Conservation (phyloP, 257 asterid genomes). For the Nemophila menziesii region DNA sequence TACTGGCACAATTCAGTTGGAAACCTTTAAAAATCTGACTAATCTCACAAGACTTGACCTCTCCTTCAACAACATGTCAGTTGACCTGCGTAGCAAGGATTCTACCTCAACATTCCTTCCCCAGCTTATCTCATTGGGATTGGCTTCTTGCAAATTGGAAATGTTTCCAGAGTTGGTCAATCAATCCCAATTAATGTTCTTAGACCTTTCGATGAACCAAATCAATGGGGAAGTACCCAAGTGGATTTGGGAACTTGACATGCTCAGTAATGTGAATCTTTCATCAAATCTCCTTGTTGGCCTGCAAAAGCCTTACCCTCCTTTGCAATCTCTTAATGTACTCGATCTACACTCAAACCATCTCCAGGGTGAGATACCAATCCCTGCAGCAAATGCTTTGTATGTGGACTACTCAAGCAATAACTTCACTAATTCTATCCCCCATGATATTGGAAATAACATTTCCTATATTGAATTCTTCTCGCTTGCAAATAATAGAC, state of each 20-base stretch:
- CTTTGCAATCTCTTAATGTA: slow-evolving; percentile 9
- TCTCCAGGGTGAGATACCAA: slow-evolving; percentile 23
- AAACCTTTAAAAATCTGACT: neutral
- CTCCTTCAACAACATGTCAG: slow-evolving; percentile 8
- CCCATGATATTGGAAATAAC: slow-evolving; percentile 13
- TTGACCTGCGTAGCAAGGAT: too few relatives aligned
- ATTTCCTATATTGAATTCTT: slow-evolving; percentile 9
- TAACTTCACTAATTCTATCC: slow-evolving; percentile 19
- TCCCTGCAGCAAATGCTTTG: slow-evolving; percentile 12
- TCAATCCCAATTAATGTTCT: slow-evolving; percentile 18
- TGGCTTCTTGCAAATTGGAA: slow-evolving; percentile 37
- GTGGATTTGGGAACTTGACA: slow-evolving; percentile 27
- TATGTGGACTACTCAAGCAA: slow-evolving; percentile 39
- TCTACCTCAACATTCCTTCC: slow-evolving; percentile 3
- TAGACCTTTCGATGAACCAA: slow-evolving; percentile 38
- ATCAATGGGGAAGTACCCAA: slow-evolving; percentile 37
- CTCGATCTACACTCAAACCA: slow-evolving; percentile 35
- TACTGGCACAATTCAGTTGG: slow-evolving; percentile 5
- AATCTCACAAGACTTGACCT: neutral
- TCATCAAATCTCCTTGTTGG: slow-evolving; percentile 26
- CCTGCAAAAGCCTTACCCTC: slow-evolving; percentile 31
- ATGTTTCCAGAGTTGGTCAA: slow-evolving; percentile 24
- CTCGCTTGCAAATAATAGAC: slow-evolving; percentile 27
- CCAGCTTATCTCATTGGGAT: slow-evolving; percentile 3
- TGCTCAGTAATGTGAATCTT: too few relatives aligned